phyloP scores from a whole-genome alignment of 306 rosid species.

The Betula pendula region DNA sequence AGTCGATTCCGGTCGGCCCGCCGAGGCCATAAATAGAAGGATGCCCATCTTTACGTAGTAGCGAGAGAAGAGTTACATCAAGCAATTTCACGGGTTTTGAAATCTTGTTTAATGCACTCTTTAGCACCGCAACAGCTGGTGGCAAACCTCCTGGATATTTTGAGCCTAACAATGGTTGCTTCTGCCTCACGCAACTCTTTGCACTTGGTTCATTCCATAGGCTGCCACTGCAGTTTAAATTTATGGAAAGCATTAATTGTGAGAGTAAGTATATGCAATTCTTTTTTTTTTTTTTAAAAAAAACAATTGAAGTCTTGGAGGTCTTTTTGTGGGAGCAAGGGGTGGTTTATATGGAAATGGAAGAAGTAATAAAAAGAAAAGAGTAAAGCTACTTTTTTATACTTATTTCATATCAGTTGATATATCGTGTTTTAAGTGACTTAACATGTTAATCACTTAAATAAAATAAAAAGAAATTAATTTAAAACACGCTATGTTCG shows the following conservation, averaged over 20 bases:
- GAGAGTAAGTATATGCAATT: background rate
- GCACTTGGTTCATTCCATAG: conserved; percentile 72
- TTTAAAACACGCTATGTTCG: no score
- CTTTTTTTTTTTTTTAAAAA: no score
- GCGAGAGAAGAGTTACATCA: conserved; percentile 71
- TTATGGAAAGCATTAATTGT: background rate
- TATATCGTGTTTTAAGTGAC: no score
- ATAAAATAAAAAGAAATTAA: no score
- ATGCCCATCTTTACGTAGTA: conserved; percentile 82
- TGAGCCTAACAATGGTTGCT: conserved; percentile 56
- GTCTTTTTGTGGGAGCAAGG: no score
- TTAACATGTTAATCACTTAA: no score
- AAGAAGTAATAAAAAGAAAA: no score
- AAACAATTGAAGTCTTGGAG: no score
- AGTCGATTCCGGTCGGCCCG: conserved; percentile 55
- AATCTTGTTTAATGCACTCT: conserved; percentile 51
- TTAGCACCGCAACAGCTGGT: conserved; percentile 57
- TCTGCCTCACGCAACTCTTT: conserved; percentile 57
- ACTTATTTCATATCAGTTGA: no score
- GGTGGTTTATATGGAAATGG: no score
- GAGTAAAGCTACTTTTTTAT: no score
- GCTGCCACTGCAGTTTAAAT: no score
- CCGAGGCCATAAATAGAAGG: conserved; percentile 75
- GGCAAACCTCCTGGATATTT: conserved; percentile 75
- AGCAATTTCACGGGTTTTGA: conserved; percentile 64